Evolutionary conservation across 1,284 basidiomycete species (phyloP), one percentile per base, ranked within the genome.

Genomic region (Irpex sp.): DNA sequence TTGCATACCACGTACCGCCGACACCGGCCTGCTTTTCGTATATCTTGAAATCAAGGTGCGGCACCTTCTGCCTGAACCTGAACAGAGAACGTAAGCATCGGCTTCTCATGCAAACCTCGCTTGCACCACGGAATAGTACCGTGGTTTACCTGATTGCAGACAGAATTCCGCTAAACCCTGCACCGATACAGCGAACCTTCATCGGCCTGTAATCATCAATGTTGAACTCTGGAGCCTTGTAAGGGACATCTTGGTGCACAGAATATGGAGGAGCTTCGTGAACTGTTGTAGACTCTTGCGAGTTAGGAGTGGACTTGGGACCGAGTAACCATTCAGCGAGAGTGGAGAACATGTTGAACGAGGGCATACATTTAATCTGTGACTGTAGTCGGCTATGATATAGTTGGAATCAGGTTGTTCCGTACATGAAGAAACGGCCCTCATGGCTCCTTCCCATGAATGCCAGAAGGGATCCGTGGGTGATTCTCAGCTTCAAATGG

Each of bases 11-110:
- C 1, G 83, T 81, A 3, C 85, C 85, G 26, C 85, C 86, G 26
- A 87, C 73, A 2, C 80, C 82, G n/a, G 76, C 74, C 62, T 82
- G 80, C 60, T 82, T 82, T 48, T 87, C 85, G 68, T 85, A 87
- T 17, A 86, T 80, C 0, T 77, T 78, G 3, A 87, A 68, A 31
- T 82, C 73, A 15, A 85, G 67, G 63, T 86, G 85, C 61, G 76
- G 74, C 26, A 86, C 75, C 40, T 74, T 74, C 70, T 86, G 85
- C 19, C 79, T 74, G 65, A 85, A 81, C 48, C 84, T 82, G 38
- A 31, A 37, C 49, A 15, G 17, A 15, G n/a, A 57, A 44, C 31
- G 31, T 34, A 34, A 34, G 31, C 3, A 34, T 34, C 3, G 31
- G 31, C 31, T 34, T 34, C 31, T 34, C 31, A 34, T 3, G 31